Base-by-base conservation (phyloP, 2,329 filamentous ascomycete species). In the Aspergillus nomiae region DNA sequence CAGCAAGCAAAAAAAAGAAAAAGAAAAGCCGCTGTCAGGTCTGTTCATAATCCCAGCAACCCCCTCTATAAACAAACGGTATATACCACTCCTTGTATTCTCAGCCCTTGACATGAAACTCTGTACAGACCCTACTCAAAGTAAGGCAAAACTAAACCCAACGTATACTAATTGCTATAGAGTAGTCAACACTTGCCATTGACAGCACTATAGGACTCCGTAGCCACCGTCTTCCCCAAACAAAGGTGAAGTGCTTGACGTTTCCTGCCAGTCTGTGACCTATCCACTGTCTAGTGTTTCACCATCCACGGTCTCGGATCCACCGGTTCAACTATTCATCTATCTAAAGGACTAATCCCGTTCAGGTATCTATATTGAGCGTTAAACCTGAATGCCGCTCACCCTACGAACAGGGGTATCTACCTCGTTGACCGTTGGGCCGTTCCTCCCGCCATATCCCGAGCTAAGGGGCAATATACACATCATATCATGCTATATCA, bases 261-360 rank as follows among this genome's bases (percentile, higher is more conserved):
- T 32, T 36, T 28, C 8, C 56, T 63, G 69, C 60, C 69, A 69
- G 68, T 72, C 70, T 61, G 56, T 56, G 53, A 65, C 61, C 58
- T 59, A 62, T 68, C 67, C 63, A 66, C 56, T 21, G 43, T 56
- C 67, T 64, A 65, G 64, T 66, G 70, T 72, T 72, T 72, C 70
- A 70, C 56, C 62, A 58, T 69, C 43, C 50, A 59, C 65, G 59
- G 63, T 55, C 41, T 48, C 41, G 56, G 65, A 56, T 61, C 70
- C 68, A 41, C 45, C 21, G 19, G n/a, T 57, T 16, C 24, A 57
- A 57, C 38, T 48, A 34, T 43, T 58, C 56, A 58, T 58, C 26
- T 16, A 28, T 16, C 14, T 41, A 41, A 8, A n/a, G 16, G 9
- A 16, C 38, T 19, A 41, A 10, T 8, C 38, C 16, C 9, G 16